Percentiles rank a stretch among this genome's conserved stretches.
phyloP scores from a whole-genome alignment of 2,329 filamentous ascomycete species.

The Fusarium sp. region DNA sequence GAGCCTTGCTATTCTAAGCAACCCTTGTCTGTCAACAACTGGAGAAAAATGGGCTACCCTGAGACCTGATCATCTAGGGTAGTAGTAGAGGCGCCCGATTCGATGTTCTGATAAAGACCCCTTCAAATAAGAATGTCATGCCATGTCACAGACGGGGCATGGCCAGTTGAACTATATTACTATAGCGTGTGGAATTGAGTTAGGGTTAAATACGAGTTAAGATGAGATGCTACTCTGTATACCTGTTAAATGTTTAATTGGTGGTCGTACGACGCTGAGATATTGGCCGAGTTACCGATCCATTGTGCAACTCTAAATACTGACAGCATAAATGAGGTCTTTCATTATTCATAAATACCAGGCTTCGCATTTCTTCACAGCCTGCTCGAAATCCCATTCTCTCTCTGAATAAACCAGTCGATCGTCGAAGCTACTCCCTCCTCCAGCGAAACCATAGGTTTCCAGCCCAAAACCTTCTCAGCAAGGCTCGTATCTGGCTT shows the following conservation, averaged over 20 bases:
- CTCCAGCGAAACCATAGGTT: slow-evolving; percentile 11
- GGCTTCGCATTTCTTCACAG: background rate
- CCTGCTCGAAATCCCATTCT: slow-evolving; percentile 13
- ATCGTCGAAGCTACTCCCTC: slow-evolving; percentile 25
- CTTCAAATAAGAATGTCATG: background rate
- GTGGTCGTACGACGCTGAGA: background rate
- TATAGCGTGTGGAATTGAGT: no score
- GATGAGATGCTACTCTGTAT: background rate
- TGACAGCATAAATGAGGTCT: rapidly evolving
- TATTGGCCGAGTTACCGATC: rapidly evolving
- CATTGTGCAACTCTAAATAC: no score
- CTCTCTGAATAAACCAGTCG: slow-evolving; percentile 31
- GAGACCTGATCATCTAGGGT: background rate
- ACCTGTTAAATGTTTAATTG: background rate
- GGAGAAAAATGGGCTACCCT: no score
- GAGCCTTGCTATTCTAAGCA: background rate
- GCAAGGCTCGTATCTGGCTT: slow-evolving; percentile 30
- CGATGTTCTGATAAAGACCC: no score
- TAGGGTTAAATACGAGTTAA: background rate
- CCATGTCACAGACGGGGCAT: no score
- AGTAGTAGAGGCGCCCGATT: background rate
- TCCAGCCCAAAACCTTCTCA: slow-evolving; percentile 15
- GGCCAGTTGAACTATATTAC: no score
- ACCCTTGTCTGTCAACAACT: rapidly evolving
- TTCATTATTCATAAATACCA: background rate